These are phyloP conservation scores for Aspergillus sclerotialis DNA, from an alignment of 2,329 filamentous ascomycete genomes.

Conservation along the genomic window DNA sequence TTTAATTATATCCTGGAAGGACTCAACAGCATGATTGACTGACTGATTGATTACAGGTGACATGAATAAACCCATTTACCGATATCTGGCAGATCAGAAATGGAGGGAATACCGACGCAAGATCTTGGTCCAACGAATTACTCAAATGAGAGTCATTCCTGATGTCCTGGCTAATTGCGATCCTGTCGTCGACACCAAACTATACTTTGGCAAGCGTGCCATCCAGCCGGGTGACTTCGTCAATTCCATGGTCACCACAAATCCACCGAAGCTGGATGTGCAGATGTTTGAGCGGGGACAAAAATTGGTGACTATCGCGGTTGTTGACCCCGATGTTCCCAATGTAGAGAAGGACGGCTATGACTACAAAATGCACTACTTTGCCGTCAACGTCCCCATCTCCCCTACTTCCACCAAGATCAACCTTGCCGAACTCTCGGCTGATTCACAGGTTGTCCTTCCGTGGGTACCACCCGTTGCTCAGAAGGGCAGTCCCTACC, in stretches of 20 bases:
- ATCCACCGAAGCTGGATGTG: slow-evolving; percentile 67
- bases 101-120: slow-evolving; percentile 79
- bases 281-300: slow-evolving; percentile 78
- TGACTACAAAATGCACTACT: slow-evolving; percentile 75
- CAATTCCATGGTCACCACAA: slow-evolving; percentile 65
- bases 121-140: slow-evolving; percentile 75
- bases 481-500: slow-evolving; percentile 86
- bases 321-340: slow-evolving; percentile 88
- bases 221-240: slow-evolving; percentile 73
- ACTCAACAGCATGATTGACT: slow-evolving; percentile 1
- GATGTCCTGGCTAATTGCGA: slow-evolving; percentile 78
- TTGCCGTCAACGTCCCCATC: slow-evolving; percentile 68
- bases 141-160: slow-evolving; percentile 79
- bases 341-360: slow-evolving; percentile 69
- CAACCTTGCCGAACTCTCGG: slow-evolving; percentile 56
- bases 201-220: slow-evolving; percentile 67
- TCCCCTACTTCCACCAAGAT: slow-evolving; percentile 55
- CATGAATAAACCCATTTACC: slow-evolving; percentile 95
- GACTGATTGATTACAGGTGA: slow-evolving; percentile 54
- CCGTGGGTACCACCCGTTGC: slow-evolving; percentile 83
- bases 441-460: slow-evolving; percentile 59
- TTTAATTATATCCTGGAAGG: not conserved
- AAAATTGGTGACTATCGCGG: slow-evolving; percentile 74
- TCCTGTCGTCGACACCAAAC: slow-evolving; percentile 68
- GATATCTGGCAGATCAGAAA: slow-evolving; percentile 75